phyloP scores from a whole-genome alignment of 352 stramenopile genomes.

The Phytophthora fragariae region DNA sequence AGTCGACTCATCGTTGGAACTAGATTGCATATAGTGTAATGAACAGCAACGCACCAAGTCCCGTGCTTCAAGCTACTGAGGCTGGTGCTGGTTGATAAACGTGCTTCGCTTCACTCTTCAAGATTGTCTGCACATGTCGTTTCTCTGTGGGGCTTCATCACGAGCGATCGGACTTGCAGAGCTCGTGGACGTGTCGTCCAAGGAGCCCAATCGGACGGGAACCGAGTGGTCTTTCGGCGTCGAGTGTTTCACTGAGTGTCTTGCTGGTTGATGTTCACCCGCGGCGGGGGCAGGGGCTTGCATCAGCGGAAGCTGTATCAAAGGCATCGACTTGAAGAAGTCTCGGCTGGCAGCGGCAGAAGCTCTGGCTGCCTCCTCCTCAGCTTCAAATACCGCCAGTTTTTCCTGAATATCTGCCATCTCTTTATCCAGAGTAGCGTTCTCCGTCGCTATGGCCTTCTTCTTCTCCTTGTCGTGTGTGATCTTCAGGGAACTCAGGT shows the following conservation, averaged over 20 bases:
- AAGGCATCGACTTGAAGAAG: slow-evolving; percentile 55
- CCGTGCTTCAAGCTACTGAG: background rate
- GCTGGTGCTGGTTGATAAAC: slow-evolving; percentile 8
- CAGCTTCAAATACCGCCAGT: slow-evolving; percentile 32
- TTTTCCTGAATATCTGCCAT: slow-evolving; percentile 32
- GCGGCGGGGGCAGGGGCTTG: slow-evolving; percentile 30
- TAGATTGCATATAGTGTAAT: slow-evolving; percentile 16
- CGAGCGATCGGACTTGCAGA: slow-evolving; percentile 30
- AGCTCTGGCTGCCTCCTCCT: slow-evolving; percentile 28
- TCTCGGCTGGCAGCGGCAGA: slow-evolving; percentile 36
- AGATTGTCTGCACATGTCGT: slow-evolving; percentile 36
- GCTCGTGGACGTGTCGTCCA: slow-evolving; percentile 34
- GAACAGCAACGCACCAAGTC: slow-evolving; percentile 12
- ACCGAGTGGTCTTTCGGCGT: slow-evolving; percentile 10
- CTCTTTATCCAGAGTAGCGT: slow-evolving; percentile 45
- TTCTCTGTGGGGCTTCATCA: slow-evolving; percentile 17
- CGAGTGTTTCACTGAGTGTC: slow-evolving; percentile 18
- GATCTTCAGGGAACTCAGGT: slow-evolving; percentile 51
- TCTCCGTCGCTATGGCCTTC: slow-evolving; percentile 35
- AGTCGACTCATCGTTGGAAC: background rate
- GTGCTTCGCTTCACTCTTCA: slow-evolving; percentile 21
- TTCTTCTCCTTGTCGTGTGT: slow-evolving; percentile 64
- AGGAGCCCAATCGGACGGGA: slow-evolving; percentile 31
- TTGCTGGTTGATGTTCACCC: slow-evolving; percentile 25
- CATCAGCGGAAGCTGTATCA: slow-evolving; percentile 46